phyloP scores from a whole-genome alignment of 2,329 filamentous ascomycete genomes.

The Botrytis sinoallii region DNA sequence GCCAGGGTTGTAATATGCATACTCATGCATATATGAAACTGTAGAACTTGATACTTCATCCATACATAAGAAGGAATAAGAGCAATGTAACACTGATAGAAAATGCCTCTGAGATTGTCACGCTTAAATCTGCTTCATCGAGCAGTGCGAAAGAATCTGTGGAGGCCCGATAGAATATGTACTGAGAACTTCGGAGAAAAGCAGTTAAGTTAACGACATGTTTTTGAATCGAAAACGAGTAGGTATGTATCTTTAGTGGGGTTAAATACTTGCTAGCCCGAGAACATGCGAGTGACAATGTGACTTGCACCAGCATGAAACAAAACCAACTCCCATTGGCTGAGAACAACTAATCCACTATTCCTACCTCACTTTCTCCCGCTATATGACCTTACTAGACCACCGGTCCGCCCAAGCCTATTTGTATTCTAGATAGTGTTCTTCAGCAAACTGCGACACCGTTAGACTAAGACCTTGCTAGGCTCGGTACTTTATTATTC shows the following conservation, averaged over 20 bases:
- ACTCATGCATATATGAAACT: background rate
- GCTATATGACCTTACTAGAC: background rate
- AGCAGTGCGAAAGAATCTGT: background rate
- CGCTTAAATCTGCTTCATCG: background rate
- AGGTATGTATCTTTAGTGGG: too few species aligned
- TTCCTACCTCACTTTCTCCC: rapidly evolving
- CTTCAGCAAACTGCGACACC: background rate
- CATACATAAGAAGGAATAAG: background rate
- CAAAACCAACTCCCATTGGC: background rate
- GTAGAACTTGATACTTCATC: background rate
- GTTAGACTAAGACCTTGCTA: background rate
- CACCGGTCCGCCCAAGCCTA: background rate
- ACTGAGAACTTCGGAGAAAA: background rate
- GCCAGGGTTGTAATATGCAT: too few species aligned
- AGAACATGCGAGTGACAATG: background rate
- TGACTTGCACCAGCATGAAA: background rate
- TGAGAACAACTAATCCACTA: background rate
- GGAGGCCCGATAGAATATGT: background rate
- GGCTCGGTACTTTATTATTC: background rate
- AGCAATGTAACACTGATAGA: background rate
- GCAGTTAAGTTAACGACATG: too few species aligned
- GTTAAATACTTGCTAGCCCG: too few species aligned
- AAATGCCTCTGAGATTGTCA: background rate
- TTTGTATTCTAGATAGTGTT: background rate
- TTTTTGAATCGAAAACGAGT: too few species aligned